A percentile compares a stretch with the other conserved stretches of the same genome.
These are phyloP conservation scores for Aspergillus awamori DNA, from an alignment of 2,329 filamentous ascomycete genomes.

Conservation along the genomic window DNA sequence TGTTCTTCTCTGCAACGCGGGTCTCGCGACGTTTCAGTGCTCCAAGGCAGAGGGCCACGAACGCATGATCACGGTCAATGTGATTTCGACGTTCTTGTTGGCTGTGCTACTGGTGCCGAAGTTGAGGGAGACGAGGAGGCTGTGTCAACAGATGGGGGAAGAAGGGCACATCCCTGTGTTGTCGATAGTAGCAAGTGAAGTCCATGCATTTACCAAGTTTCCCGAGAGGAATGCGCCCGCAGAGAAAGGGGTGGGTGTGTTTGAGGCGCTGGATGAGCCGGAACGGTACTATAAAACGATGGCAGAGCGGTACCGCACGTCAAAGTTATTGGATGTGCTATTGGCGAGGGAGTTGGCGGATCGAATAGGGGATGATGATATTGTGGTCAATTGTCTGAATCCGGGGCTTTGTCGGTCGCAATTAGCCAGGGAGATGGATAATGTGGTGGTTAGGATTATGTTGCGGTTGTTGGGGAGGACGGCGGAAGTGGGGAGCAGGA, in stretches of 20 bases:
- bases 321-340: constrained; percentile 55
- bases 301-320: constrained; percentile 47
- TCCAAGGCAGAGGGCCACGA: constrained; percentile 51
- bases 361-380: constrained; percentile 31
- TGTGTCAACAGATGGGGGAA: constrained; percentile 23
- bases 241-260: constrained; percentile 29
- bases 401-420: constrained; percentile 58
- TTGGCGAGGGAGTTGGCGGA: constrained; percentile 45
- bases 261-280: constrained; percentile 42
- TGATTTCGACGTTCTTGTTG: constrained; percentile 57
- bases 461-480: constrained; percentile 44
- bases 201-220: constrained; percentile 45
- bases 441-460: constrained; percentile 9
- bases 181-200: constrained; percentile 46
- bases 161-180: constrained; percentile 31
- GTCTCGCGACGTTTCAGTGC: constrained; percentile 43
- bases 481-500: constrained; percentile 54
- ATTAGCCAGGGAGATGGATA: constrained; percentile 44
- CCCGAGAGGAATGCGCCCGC: constrained; percentile 38
- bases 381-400: constrained; percentile 56
- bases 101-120: constrained; percentile 55
- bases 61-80: constrained; percentile 55
- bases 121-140: constrained; percentile 46
- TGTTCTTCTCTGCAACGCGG: constrained; percentile 47
- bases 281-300: constrained; percentile 39